Base-by-base conservation (phyloP, 768 basidiomycete species). In the Tricholoma matsutake region DNA sequence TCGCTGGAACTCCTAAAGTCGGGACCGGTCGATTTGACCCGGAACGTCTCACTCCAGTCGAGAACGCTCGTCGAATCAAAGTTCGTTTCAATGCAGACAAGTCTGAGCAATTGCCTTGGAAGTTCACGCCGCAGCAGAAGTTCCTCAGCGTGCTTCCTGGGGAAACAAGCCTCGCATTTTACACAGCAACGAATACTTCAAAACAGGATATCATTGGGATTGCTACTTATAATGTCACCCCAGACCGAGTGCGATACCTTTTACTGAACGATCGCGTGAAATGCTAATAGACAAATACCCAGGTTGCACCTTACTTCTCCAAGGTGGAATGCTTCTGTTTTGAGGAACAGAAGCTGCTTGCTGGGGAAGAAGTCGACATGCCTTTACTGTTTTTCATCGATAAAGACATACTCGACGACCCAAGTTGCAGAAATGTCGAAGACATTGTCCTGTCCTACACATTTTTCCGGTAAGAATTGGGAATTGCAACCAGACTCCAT, bases 261-360 rank as follows among this genome's bases (percentile, higher is more conserved):
- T 29, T 51, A 25, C 25, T 7, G 6, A 25, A 31, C 35, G 8
- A 25, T n/a, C 3, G 1, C 4, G 6, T 3, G 29, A 34, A 39
- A 35, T 60, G 31, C 20, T 41, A 53, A 41, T 34, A 7, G 39
- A 49, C 53, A n/a, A 34, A 7, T 18, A 16, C 35, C 18, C 69
- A 98, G 96, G 84, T 98, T 65, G 97, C 97, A 8, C 95, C 96
- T 0, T 98, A 98, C 74, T 99, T 99, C 71, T 94, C 96, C 55
- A 99, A 99, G 78, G 94, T 99, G 11, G 97, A 99, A 73, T 99
- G 97, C 66, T 99, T 99, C 79, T 99, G 97, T 75, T 99, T 99
- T 66, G 97, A 99, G 73, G 97, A 99, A 72, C 97, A 99, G 75
- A 91, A 88, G 67, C 84, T 99, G 9, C 79, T 97, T 25, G 95